Conservation (phyloP, 495 filamentous ascomycete species). For the Annulohypoxylon stygium region DNA sequence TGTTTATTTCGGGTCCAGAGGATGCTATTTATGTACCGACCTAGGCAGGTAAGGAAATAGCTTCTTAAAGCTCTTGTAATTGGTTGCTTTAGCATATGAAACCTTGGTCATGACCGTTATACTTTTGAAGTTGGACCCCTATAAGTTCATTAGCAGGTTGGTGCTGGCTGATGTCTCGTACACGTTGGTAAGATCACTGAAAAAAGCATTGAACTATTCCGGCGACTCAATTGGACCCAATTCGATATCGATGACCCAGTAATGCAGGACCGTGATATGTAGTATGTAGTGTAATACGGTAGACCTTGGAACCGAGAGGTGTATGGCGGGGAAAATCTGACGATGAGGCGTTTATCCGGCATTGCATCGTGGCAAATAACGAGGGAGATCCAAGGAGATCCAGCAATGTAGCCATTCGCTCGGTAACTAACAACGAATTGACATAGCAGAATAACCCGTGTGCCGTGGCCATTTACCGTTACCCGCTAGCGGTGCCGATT, state of each 20-base stretch:
- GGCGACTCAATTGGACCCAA: not conserved
- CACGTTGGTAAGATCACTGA: not conserved
- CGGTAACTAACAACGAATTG: conserved; percentile 43
- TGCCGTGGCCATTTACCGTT: conserved; percentile 49
- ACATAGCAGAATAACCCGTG: conserved; percentile 40
- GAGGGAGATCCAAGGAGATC: conserved; percentile 44
- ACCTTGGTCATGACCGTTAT: conserved; percentile 8
- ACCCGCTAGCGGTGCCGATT: conserved; percentile 51
- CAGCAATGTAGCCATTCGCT: conserved; percentile 44
- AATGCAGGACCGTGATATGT: not conserved
- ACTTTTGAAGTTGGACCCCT: not conserved
- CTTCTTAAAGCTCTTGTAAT: not conserved
- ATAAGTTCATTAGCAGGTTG: not conserved
- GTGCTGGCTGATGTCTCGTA: not conserved
- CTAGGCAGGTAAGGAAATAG: conserved; percentile 10
- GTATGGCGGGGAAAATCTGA: conserved; percentile 34
- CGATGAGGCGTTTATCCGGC: conserved; percentile 51
- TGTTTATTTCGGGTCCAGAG: conserved; percentile 20
- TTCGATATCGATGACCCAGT: conserved; percentile 26
- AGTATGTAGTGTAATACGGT: not conserved
- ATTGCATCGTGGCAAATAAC: conserved; percentile 47
- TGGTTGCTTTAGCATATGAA: conserved; percentile 1
- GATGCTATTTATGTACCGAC: conserved; percentile 16
- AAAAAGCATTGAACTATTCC: not conserved
- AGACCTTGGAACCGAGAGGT: conserved; percentile 12